Conservation (phyloP, 2,329 filamentous ascomycete species). For the Plectosphaerella cucumerina region DNA sequence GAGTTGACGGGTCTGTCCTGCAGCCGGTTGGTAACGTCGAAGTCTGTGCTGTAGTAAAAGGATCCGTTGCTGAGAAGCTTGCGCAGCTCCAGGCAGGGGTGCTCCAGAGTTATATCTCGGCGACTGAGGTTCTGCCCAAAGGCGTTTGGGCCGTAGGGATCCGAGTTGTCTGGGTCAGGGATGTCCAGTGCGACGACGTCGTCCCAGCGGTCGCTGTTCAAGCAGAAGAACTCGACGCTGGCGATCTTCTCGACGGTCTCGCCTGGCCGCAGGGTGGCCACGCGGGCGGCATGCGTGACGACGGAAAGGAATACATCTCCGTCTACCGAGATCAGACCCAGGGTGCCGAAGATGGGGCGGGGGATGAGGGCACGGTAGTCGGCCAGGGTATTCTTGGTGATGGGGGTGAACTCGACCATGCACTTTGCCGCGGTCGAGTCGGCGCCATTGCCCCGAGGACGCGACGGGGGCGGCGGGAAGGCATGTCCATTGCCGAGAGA, state of each 20-base stretch:
- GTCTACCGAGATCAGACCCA: constrained; percentile 80
- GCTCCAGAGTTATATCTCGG: constrained; percentile 69
- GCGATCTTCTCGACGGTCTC: constrained; percentile 87
- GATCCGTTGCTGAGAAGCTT: constrained; percentile 90
- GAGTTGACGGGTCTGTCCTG: constrained; percentile 81
- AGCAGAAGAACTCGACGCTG: constrained; percentile 86
- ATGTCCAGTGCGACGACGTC: constrained; percentile 58
- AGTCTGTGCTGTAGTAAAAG: constrained; percentile 98
- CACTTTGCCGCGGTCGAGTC: constrained; percentile 56
- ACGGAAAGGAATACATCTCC: constrained; percentile 88
- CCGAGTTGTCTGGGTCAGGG: constrained; percentile 44
- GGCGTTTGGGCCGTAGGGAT: constrained; percentile 41
- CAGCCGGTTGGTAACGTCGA: constrained; percentile 88
- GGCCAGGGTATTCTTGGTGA: constrained; percentile 61
- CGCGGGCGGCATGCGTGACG: constrained; percentile 72
- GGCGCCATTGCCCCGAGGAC: constrained; percentile 23
- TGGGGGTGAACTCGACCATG: constrained; percentile 80
- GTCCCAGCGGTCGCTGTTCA: constrained; percentile 85
- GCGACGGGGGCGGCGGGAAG: background rate
- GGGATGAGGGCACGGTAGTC: constrained; percentile 75
- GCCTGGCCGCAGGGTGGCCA: constrained; percentile 78
- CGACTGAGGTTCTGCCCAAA: constrained; percentile 49
- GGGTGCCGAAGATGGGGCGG: constrained; percentile 74
- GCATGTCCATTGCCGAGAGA: constrained; percentile 27
- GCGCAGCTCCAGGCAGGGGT: constrained; percentile 85